Base-by-base conservation (phyloP, 2,329 filamentous ascomycete genomes). In the Parascedosporium putredinis region DNA sequence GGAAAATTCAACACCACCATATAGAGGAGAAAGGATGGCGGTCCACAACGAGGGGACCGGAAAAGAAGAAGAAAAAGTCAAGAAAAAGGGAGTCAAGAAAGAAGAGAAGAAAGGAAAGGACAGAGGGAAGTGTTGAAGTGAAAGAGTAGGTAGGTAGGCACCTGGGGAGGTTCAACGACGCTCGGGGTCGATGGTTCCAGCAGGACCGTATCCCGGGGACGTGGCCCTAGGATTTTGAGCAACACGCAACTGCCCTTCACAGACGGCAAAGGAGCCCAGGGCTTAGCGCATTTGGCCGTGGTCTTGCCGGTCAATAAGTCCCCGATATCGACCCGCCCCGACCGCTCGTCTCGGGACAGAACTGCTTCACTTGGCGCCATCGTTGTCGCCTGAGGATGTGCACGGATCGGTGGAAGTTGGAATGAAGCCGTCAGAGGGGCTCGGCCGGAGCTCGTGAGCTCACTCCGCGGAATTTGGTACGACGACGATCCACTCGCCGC, bases 301-400 rank as follows among this genome's bases (percentile, higher is more conserved):
- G 56, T 73, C 73, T 22, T 75, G 72, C 62, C 71, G 77, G 55
- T 79, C 80, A 58, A 85, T 77, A 58, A 79, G 68, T 2, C 78
- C 79, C 73, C 76, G 53, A 83, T 83, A 56, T 80, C 78, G 45
- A 83, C 73, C 14, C 79, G 72, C 33, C 44, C 23, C 2, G 44
- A 8, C 16, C 44, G 23, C 25, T 51, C 49, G 12, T 46, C 23
- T 8, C 43, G 23, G 20, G 43, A 8, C 29, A n/a, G 27, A 18
- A 18, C 9, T 2, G 33, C 9, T 12, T 51, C 49, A 34, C 33
- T 38, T 18, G 25, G 20, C 8, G 48, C 22, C 18, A 12, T 33
- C 49, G 38, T 42, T 42, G 18, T 27, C 14, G 22, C 16, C 20
- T 44, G 40, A 2, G 50, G 43, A 34, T 64, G 65, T 8, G 65